Conservation (phyloP, 2,329 filamentous ascomycete genomes). For the Penicillium aurantiogriseum region DNA sequence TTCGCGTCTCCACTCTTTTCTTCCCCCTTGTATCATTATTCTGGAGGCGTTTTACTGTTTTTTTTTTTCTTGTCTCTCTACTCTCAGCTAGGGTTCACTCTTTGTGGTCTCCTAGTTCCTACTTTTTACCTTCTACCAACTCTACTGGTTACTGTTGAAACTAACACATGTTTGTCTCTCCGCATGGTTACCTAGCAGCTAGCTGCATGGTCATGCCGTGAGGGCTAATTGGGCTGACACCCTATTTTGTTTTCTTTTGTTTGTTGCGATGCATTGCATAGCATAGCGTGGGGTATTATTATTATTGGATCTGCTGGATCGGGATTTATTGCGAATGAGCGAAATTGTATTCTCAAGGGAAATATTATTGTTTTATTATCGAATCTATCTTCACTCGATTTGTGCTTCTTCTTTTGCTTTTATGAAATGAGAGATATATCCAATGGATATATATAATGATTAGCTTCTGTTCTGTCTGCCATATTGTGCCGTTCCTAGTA, state of each 20-base stretch:
- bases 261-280: constrained; percentile 17
- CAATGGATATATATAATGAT: not conserved
- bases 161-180: not conserved
- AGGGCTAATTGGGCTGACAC: not conserved
- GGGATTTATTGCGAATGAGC: constrained; percentile 16
- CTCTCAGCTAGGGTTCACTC: not conserved
- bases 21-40: constrained; percentile 24
- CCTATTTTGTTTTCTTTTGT: constrained; percentile 6
- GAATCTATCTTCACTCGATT: not conserved
- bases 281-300: constrained; percentile 32
- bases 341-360: constrained; percentile 16
- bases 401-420: not conserved
- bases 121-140: constrained; percentile 2
- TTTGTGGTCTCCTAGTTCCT: not conserved
- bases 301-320: constrained; percentile 9
- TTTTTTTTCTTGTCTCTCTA: not conserved
- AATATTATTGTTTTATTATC: constrained; percentile 4
- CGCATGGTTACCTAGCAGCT: constrained; percentile 12
- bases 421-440: not conserved
- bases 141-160: constrained; percentile 4
- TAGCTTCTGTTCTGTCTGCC: too few relatives aligned
- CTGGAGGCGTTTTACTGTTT: constrained; percentile 2
- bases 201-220: constrained; percentile 15
- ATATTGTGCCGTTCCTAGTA: not conserved
- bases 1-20: constrained; percentile 7